phyloP scores from a whole-genome alignment of 2,329 filamentous ascomycete species.

The Cladosporium colombiae region DNA sequence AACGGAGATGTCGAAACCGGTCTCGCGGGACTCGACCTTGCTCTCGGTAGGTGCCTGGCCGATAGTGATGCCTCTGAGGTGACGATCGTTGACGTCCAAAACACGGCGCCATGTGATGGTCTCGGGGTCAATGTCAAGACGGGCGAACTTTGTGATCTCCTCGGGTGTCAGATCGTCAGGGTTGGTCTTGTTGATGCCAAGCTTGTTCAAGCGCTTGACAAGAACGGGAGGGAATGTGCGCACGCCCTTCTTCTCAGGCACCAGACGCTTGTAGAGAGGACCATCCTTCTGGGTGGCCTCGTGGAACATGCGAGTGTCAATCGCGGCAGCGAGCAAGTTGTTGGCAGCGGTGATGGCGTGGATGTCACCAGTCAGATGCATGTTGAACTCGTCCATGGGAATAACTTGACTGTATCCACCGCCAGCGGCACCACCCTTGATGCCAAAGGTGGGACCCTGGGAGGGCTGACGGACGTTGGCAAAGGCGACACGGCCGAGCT shows the following conservation, averaged over 20 bases:
- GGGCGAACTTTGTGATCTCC: slow-evolving; percentile 84
- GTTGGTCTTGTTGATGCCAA: slow-evolving; percentile 93
- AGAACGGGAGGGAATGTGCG: slow-evolving; percentile 85
- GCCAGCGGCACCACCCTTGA: slow-evolving; percentile 96
- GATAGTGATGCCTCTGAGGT: slow-evolving; percentile 84
- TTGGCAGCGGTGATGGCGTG: slow-evolving; percentile 97
- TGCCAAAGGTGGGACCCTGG: slow-evolving; percentile 96
- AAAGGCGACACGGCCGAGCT: slow-evolving; percentile 84
- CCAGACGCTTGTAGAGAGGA: slow-evolving; percentile 81
- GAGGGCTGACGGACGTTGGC: slow-evolving; percentile 97
- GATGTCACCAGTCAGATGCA: slow-evolving; percentile 96
- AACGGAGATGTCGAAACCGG: slow-evolving; percentile 96
- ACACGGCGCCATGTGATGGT: slow-evolving; percentile 98
- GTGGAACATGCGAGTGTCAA: slow-evolving; percentile 98
- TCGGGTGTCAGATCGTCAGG: slow-evolving; percentile 88
- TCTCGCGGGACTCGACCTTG: slow-evolving; percentile 82
- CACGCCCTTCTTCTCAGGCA: slow-evolving; percentile 87
- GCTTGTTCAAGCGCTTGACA: slow-evolving; percentile 90
- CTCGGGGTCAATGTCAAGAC: slow-evolving; percentile 91
- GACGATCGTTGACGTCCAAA: slow-evolving; percentile 94
- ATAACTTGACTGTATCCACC: slow-evolving; percentile 99
- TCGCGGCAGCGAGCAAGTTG: slow-evolving; percentile 92
- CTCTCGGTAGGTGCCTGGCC: slow-evolving; percentile 81
- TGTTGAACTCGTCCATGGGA: slow-evolving; percentile 99
- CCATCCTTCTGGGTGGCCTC: slow-evolving; percentile 93